Percentiles rank a stretch among this genome's conserved stretches.
phyloP scores from a whole-genome alignment of 371 early-diverging fungal genomes.

The Mucor saturninus region DNA sequence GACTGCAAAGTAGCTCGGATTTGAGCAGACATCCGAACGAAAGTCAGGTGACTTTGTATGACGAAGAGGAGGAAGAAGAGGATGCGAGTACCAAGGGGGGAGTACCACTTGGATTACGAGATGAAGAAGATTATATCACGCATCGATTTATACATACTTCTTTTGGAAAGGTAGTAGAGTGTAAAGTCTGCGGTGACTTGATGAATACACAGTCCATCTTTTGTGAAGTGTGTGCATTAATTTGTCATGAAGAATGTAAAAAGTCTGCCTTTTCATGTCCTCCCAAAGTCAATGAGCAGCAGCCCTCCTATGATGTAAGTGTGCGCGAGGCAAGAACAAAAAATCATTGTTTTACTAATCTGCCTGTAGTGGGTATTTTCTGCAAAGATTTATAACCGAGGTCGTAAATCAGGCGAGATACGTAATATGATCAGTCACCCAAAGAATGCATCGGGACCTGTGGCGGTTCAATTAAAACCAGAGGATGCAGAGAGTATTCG shows the following conservation, averaged over 20 bases:
- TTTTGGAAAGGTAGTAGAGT: slow-evolving; percentile 47
- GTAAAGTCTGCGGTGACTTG: slow-evolving; percentile 48
- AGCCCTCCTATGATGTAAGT: slow-evolving; percentile 54
- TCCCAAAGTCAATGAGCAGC: slow-evolving; percentile 52
- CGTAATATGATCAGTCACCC: slow-evolving; percentile 10
- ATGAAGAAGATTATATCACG: slow-evolving; percentile 31
- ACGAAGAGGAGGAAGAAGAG: slow-evolving; percentile 13
- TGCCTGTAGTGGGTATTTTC: slow-evolving; percentile 29
- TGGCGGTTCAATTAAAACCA: slow-evolving; percentile 18
- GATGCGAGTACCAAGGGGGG: slow-evolving; percentile 10
- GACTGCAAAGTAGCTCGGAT: background rate
- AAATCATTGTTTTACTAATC: too few relatives aligned
- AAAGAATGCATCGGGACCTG: slow-evolving; percentile 21
- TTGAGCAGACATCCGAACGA: slow-evolving; percentile 7
- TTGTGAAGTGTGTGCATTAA: slow-evolving; percentile 51
- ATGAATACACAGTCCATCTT: slow-evolving; percentile 36
- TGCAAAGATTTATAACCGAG: slow-evolving; percentile 29
- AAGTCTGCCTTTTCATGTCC: slow-evolving; percentile 50
- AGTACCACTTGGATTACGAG: slow-evolving; percentile 6
- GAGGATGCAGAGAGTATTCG: slow-evolving; percentile 43
- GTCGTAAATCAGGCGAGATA: slow-evolving; percentile 28
- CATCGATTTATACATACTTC: slow-evolving; percentile 50
- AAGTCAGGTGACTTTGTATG: slow-evolving; percentile 24
- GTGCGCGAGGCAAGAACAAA: background rate
- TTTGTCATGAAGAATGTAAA: slow-evolving; percentile 51